Conservation (phyloP, 169 alveolate genomes). For the Cryptosporidium felis region DNA sequence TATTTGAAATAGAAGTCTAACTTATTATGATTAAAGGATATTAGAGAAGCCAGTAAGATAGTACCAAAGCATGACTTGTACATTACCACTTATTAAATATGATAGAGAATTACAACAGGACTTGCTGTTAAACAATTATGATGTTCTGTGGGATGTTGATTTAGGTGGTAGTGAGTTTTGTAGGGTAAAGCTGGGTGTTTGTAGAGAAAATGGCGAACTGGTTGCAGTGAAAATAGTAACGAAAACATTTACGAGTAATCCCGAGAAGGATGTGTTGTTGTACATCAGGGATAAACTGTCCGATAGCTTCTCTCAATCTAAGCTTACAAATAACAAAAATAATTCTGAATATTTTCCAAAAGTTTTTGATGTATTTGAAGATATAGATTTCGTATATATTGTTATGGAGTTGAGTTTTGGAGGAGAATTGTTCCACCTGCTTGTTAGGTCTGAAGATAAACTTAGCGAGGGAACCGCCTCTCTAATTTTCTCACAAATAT, state of each 20-base stretch:
- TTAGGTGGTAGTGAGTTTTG: constrained; percentile 67
- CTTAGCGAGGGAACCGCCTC: constrained; percentile 68
- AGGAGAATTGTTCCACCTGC: constrained; percentile 77
- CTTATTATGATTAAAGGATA: no score
- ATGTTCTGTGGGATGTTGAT: constrained; percentile 58
- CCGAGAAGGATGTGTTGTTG: constrained; percentile 24
- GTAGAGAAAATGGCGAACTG: neutral
- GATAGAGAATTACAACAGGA: constrained; percentile 6
- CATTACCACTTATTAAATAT: constrained; percentile 17
- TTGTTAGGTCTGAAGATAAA: constrained; percentile 73
- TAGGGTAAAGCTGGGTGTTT: constrained; percentile 34
- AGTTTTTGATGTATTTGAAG: constrained; percentile 31
- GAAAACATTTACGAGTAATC: neutral
- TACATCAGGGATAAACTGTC: constrained; percentile 8
- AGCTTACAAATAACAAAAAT: neutral
- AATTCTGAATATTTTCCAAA: constrained; percentile 22
- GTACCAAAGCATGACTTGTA: constrained; percentile 37
- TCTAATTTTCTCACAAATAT: constrained; percentile 74
- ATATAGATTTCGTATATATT: constrained; percentile 73
- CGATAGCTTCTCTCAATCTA: neutral
- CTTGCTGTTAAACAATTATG: constrained; percentile 12
- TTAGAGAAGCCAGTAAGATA: no score
- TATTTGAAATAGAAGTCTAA: no score
- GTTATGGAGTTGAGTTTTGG: constrained; percentile 74
- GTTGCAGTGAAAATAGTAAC: constrained; percentile 65